Base-by-base conservation (phyloP, 257 asterid genomes). In the Agastache rugosa region DNA sequence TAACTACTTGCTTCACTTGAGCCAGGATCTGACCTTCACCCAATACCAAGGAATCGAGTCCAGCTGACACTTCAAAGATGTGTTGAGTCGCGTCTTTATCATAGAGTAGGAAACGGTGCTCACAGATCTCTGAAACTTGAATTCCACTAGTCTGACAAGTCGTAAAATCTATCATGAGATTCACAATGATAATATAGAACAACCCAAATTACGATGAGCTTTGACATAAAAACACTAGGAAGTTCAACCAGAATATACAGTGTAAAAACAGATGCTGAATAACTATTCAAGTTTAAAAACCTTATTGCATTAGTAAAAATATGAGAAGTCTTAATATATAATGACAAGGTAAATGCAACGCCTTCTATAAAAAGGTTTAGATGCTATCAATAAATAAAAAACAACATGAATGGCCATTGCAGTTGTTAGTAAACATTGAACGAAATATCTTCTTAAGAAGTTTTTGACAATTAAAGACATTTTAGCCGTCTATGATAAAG, bases 1-100 rank as follows among this genome's bases (percentile, higher is more conserved):
- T 91, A 59, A 93, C 98, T 4, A 93, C 98, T 82, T 93, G 98
- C 77, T 91, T 93, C 56, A 93, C 98, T 75, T 93, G 98, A 50
- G 98, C 90, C 17, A 93, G 90, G 82, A 93, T 93, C 72, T 93
- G 98, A n/a, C 98, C 97, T 81, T 93, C 98, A 61, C 98, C 97
- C 73, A 93, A 66, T 23, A 93, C 98, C 81, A 93, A 81, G 67
- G 98, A 93, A 76, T 93, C 98, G 27, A 93, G 86, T 54, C 98
- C 98, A 15, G 98, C 96, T 6, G 98, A 88, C 42, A 93, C 98
- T 80, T 91, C 96, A 72, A 91, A 93, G 71, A 93, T 79, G 85
- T 93, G 98, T 76, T 90, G 97, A 7, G 98, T 93, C 5, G 96
- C 98, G 79, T 93, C 98, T 22, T 88, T 85, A 78, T 93, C 94